Evolutionary conservation across 768 basidiomycete genomes (phyloP).

Genomic region (Sistotremastrum suecicum): DNA sequence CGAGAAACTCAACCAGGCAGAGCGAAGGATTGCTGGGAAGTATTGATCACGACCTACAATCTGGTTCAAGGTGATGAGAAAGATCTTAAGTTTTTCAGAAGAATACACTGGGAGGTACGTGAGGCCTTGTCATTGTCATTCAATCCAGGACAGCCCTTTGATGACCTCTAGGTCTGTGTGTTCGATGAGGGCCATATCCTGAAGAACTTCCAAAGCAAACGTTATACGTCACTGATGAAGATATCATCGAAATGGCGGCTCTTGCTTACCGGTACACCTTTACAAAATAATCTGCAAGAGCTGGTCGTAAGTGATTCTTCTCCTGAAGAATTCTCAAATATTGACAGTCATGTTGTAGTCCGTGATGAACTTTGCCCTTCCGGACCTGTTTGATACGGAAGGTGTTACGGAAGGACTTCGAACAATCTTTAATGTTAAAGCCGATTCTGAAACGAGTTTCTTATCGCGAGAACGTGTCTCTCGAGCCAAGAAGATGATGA

Average conservation of each 20-base stretch:
- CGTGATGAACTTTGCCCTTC: constrained; percentile 93
- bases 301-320: constrained; percentile 49
- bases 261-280: constrained; percentile 86
- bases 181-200: constrained; percentile 96
- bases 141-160: not conserved
- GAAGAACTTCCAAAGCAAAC: constrained; percentile 96
- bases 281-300: constrained; percentile 87
- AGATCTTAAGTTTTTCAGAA: constrained; percentile 88
- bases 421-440: constrained; percentile 93
- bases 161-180: constrained; percentile 55
- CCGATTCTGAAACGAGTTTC: constrained; percentile 77
- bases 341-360: constrained; percentile 43
- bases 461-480: constrained; percentile 89
- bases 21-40: constrained; percentile 65
- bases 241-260: constrained; percentile 83
- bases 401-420: constrained; percentile 55
- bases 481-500: constrained; percentile 98
- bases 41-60: constrained; percentile 92
- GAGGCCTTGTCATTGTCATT: not conserved
- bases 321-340: not conserved
- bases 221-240: constrained; percentile 78
- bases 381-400: constrained; percentile 64
- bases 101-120: constrained; percentile 85
- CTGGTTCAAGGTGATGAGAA: constrained; percentile 76
- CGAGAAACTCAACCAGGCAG: constrained; percentile 38